phyloP scores from a whole-genome alignment of 1,139 yeast species.

The Pichia sp. region DNA sequence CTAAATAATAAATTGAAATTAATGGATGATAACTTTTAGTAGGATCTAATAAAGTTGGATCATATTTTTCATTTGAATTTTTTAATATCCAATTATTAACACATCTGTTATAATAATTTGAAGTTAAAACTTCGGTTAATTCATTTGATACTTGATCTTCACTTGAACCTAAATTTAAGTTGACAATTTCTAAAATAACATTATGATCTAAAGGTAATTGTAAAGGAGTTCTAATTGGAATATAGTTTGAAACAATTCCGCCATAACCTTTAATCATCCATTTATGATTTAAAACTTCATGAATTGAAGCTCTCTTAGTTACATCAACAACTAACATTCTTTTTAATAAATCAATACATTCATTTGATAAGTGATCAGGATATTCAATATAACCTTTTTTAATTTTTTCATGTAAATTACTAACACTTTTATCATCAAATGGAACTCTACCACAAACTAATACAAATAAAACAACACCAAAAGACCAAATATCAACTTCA shows the following conservation, averaged over 20 bases:
- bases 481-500: constrained; percentile 97
- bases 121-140: constrained; percentile 52
- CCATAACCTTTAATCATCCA: constrained; percentile 95
- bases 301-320: constrained; percentile 65
- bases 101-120: constrained; percentile 64
- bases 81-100: constrained; percentile 56
- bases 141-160: constrained; percentile 53
- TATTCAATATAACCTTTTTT: constrained; percentile 90
- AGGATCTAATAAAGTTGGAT: constrained; percentile 50
- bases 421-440: constrained; percentile 91
- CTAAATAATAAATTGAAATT: constrained; percentile 78
- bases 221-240: constrained; percentile 75
- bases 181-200: constrained; percentile 69
- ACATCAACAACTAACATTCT: constrained; percentile 94
- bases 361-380: constrained; percentile 74
- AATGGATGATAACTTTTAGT: constrained; percentile 86
- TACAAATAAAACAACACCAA: constrained; percentile 93
- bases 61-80: constrained; percentile 24
- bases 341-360: constrained; percentile 75
- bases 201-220: constrained; percentile 64
- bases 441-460: constrained; percentile 97
- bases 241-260: constrained; percentile 58
- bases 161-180: constrained; percentile 66
- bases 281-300: constrained; percentile 80
- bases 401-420: constrained; percentile 89